These are phyloP conservation scores for Halophytophthora batemanensis DNA, from an alignment of 352 stramenopile genomes.

Conservation along the genomic window DNA sequence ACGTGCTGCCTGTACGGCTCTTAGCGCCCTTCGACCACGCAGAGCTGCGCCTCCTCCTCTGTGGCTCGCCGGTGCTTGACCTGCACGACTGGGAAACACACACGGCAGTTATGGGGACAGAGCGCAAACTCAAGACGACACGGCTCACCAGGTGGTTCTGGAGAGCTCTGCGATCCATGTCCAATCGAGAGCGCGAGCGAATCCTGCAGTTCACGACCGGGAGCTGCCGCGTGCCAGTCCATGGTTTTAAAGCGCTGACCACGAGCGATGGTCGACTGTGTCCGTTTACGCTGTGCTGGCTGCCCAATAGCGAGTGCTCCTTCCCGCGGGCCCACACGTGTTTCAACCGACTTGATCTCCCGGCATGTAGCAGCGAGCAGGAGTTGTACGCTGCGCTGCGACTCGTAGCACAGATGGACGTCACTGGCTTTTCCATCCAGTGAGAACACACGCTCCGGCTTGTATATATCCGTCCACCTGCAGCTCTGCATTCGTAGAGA, in stretches of 20 bases:
- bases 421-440: conserved; percentile 92
- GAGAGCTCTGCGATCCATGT: conserved; percentile 65
- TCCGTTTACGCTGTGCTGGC: conserved; percentile 61
- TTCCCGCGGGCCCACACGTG: conserved; percentile 78
- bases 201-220: conserved; percentile 86
- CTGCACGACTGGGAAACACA: conserved; percentile 81
- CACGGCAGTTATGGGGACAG: no score
- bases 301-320: conserved; percentile 53
- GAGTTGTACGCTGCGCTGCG: conserved; percentile 95
- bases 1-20: conserved; percentile 93
- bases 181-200: conserved; percentile 70
- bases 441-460: conserved; percentile 47
- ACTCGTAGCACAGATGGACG: conserved; percentile 95
- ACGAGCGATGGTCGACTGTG: conserved; percentile 84
- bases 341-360: conserved; percentile 84
- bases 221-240: conserved; percentile 80
- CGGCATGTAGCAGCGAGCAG: conserved; percentile 83
- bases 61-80: conserved; percentile 76
- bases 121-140: conserved; percentile 87
- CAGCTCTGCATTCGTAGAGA: no score
- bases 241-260: conserved; percentile 78
- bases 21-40: conserved; percentile 85
- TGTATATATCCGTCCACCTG: no score
- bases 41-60: conserved; percentile 81
- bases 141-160: conserved; percentile 81